Conservation (phyloP, 2,329 filamentous ascomycete species). For the Fusarium longipes region DNA sequence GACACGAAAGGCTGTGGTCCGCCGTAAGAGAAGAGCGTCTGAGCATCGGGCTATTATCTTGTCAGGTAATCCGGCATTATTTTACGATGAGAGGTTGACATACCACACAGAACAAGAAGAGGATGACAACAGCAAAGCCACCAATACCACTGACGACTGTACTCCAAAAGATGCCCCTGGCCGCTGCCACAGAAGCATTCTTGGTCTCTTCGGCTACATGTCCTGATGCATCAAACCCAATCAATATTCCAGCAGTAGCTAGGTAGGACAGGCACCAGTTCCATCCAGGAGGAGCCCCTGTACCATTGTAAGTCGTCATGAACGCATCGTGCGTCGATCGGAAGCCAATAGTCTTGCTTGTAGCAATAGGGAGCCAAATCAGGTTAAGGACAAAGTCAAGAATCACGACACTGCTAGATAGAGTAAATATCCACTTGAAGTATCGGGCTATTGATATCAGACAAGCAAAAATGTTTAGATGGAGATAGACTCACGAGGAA, state of each 20-base stretch:
- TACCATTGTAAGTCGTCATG: neutral
- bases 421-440: neutral
- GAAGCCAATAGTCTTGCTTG: neutral
- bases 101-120: slow-evolving; percentile 13
- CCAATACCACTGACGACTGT: neutral
- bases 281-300: neutral
- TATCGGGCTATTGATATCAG: neutral
- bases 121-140: neutral
- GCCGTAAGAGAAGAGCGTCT: neutral
- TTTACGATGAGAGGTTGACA: accelerated
- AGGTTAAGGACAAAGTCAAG: slow-evolving; percentile 2
- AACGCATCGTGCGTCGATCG: slow-evolving; percentile 3
- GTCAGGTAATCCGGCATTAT: neutral
- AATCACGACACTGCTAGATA: neutral
- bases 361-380: slow-evolving; percentile 1
- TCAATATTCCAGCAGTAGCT: neutral
- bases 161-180: neutral
- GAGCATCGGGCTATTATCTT: neutral
- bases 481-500: neutral
- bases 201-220: slow-evolving; percentile 6
- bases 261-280: slow-evolving; percentile 1
- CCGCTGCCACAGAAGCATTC: neutral
- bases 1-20: slow-evolving; percentile 1
- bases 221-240: neutral
- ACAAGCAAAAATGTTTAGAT: accelerated